Base-by-base conservation (phyloP, 441 rosid genomes). In the Corymbia calophylla region DNA sequence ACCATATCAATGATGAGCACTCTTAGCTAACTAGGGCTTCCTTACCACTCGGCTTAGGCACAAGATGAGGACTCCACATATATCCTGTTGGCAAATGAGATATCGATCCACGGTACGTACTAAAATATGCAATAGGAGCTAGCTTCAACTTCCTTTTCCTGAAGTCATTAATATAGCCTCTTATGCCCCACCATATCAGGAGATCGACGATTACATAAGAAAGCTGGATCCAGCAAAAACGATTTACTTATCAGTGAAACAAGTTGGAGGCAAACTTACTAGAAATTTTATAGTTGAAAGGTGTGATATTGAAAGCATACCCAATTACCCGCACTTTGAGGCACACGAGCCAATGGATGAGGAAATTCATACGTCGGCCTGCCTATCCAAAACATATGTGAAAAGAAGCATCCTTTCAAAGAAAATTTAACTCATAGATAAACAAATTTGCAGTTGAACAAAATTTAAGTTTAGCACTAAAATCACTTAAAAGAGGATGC, bases 311-410 rank as follows among this genome's bases (percentile, higher is more conserved):
- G 12, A 88, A 58, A 89, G 88, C 95, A 92, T 96, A 98, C 99
- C 99, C 99, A 98, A 92, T 98, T 92, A 87, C 98, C 99, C 94
- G 99, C 99, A 91, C 96, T 95, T 89, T 97, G 99, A 87, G 99
- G 95, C 87, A 97, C 99, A 86, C 99, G 99, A 29, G 99, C 99
- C 90, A 97, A 93, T 58, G 99, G 99, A 88, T 98, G 99, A 91
- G 99, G 98, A 92, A 98, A 97, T 93, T 96, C 99, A 93, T 94
- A 94, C 64, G 99, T 98, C 49, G 99, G 99, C 99, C 99, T 98
- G 99, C 94, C 98, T 95, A 98, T 93, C 89, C 90, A 92, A 92
- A 91, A 93, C 90, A 77, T 94, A 93, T 92, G 94, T 98, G 91
- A 96, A 97, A 90, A 73, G 84, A 91, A 91, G 86, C 87, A 94